Conservation (phyloP, 2,329 filamentous ascomycete species). For the Aspergillaceae sp. region DNA sequence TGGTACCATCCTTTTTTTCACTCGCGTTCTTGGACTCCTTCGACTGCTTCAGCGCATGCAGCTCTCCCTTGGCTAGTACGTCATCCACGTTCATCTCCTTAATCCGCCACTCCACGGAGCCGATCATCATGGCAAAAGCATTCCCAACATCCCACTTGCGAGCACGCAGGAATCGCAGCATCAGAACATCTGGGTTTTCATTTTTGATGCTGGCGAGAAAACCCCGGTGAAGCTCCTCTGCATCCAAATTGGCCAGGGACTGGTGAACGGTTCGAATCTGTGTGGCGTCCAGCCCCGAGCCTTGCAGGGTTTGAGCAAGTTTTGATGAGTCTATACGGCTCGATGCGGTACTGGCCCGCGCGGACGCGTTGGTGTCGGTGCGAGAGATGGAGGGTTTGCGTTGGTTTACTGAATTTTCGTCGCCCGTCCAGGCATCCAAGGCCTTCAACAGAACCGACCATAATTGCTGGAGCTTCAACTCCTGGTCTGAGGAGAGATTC, state of each 20-base stretch:
- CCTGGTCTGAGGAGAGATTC: constrained; percentile 75
- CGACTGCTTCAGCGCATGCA: constrained; percentile 50
- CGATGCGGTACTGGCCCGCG: constrained; percentile 70
- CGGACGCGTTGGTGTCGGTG: constrained; percentile 32
- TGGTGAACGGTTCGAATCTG: constrained; percentile 73
- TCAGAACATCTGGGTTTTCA: constrained; percentile 77
- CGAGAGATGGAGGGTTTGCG: constrained; percentile 29
- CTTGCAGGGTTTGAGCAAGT: constrained; percentile 11
- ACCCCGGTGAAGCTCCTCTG: constrained; percentile 65
- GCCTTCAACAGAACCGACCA: constrained; percentile 67
- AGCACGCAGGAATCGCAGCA: constrained; percentile 71
- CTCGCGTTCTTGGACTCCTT: constrained; percentile 46
- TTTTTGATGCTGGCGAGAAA: constrained; percentile 90
- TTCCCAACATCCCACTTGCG: constrained; percentile 89
- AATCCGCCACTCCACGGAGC: constrained; percentile 80
- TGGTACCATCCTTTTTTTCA: constrained; percentile 58
- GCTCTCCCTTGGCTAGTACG: constrained; percentile 67
- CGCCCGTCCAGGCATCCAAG: constrained; percentile 23
- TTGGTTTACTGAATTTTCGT: constrained; percentile 20
- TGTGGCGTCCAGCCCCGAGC: constrained; percentile 11
- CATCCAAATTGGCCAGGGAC: constrained; percentile 62
- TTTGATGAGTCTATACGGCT: constrained; percentile 13
- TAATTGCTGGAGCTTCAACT: constrained; percentile 75
- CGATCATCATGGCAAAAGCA: constrained; percentile 82
- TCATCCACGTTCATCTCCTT: constrained; percentile 77